Evolutionary conservation across 345 rosid species (phyloP), one percentile per base, ranked within the genome.

Genomic region (Hibiscus tridactylites): DNA sequence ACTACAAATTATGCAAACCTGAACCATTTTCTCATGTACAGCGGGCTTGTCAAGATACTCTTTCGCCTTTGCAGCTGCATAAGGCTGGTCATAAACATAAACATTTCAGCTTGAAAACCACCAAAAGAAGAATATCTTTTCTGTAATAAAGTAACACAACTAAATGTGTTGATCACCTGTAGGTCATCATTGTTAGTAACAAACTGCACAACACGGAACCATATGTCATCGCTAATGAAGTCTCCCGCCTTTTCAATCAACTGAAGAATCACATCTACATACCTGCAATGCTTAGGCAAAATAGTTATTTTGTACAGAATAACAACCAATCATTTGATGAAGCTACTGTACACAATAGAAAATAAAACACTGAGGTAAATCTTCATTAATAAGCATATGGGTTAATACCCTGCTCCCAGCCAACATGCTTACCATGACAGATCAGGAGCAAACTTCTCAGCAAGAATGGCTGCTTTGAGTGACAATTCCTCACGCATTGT

Each of bases 201-300:
- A 61, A 92, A 92, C 79, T 92, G 99, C 77, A 96, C 98, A 74
- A 96, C 98, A 67, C 98, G 98, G 75, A 96, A 96, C 99, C 99
- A 96, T 76, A 96, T 91, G 78, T 96, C 99, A 81, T 96, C 98
- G n/a, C 99, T 92, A 72, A 96, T 93, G 81, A 96, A 96, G 85
- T 96, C 99, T 76, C 99, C 99, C 12, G 99, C 98, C 83, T 96
- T 96, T 82, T 96, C 99, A 78, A 96, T 96, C 88, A 96, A 81
- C 85, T 96, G 99, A 83, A 96, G 98, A 76, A 96, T 92, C 76
- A 92, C 98, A 83, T 96, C 97, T 58, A 96, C 98, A 77, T 96
- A 96, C 99, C 99, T 96, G 82, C 19, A 10, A 63, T 4, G 42
- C 54, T 37, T 39, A 47, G 57, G 37, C 21, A 46, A 47, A 33